Conservation (phyloP, 306 rosid species). For the Citrullus colocynthis region DNA sequence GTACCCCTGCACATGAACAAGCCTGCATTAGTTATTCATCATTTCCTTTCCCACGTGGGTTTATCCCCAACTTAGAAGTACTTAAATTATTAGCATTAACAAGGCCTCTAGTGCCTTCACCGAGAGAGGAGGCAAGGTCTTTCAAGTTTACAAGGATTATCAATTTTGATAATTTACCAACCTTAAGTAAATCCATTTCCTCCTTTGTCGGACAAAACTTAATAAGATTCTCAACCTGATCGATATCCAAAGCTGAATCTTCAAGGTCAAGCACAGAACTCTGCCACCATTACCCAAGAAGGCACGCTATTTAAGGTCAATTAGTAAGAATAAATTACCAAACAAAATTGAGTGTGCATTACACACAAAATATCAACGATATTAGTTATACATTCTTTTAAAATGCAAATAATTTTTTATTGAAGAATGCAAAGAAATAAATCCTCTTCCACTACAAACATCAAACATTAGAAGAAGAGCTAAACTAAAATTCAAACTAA, state of each 20-base stretch:
- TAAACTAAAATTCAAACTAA: not conserved
- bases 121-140: not conserved
- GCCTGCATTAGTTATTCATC: not conserved
- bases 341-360: not conserved
- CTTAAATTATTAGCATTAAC: not conserved
- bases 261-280: slow-evolving; percentile 70
- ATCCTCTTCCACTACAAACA: not conserved
- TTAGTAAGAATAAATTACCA: not conserved
- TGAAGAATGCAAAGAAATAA: not conserved
- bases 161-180: slow-evolving; percentile 12
- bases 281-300: slow-evolving; percentile 26
- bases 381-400: not conserved
- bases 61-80: not conserved
- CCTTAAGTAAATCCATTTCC: slow-evolving; percentile 92
- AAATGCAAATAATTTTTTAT: not conserved
- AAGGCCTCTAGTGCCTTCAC: not conserved
- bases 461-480: slow-evolving; percentile 1
- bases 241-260: slow-evolving; percentile 59
- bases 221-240: slow-evolving; percentile 82
- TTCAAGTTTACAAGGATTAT: slow-evolving; percentile 13
- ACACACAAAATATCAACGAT: not conserved
- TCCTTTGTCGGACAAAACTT: slow-evolving; percentile 88
- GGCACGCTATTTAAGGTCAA: not conserved
- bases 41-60: not conserved
- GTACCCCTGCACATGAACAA: slow-evolving; percentile 43